Base-by-base conservation (phyloP, 345 rosid species). In the Kernera saxatilis region DNA sequence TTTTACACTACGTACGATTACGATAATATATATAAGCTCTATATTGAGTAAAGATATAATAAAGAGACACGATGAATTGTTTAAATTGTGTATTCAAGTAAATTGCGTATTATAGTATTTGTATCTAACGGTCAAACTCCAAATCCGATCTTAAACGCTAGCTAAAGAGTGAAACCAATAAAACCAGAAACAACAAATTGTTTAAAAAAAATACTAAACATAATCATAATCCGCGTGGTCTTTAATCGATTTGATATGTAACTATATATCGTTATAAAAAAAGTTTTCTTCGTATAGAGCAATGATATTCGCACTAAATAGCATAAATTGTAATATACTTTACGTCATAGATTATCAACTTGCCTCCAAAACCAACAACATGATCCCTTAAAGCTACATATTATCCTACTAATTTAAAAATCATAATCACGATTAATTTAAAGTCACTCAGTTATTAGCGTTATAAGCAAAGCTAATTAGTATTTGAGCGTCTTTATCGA, bases 341-440 rank as follows among this genome's bases (percentile, higher is more conserved):
- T 40, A 41, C 55, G 73, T 43, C 56, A 60, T 75, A 74, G 49
- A 43, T 61, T 23, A 67, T 41, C 41, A 67, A 60, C 50, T 40
- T 68, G 74, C 74, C 69, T 60, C 78, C 74, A 52, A 26, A 68
- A 10, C 19, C 50, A 75, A 68, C 78, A 74, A 61, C 78, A 60
- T 67, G 63, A 41, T 50, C 56, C 49, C 64, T 46, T n/a, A n/a
- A 51, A 59, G 55, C 73, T 67, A 17, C 55, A 74, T 39, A 57
- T 19, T 66, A 46, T 48, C 18, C 2, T 7, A 54, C 33, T 45
- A 26, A 32, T 36, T 29, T 11, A n/a, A 25, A 4, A 22, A 5
- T 3, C 0, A 9, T 27, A 67, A 67, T 49, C 63, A 50, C 39
- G 7, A 58, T 41, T 51, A 29, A 8, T 49, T 39, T n/a, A 67